Evolutionary conservation across 352 stramenopile genomes (phyloP), one percentile per base, ranked within the genome.

Genomic region (Globisporangium rhizosaccharum): DNA sequence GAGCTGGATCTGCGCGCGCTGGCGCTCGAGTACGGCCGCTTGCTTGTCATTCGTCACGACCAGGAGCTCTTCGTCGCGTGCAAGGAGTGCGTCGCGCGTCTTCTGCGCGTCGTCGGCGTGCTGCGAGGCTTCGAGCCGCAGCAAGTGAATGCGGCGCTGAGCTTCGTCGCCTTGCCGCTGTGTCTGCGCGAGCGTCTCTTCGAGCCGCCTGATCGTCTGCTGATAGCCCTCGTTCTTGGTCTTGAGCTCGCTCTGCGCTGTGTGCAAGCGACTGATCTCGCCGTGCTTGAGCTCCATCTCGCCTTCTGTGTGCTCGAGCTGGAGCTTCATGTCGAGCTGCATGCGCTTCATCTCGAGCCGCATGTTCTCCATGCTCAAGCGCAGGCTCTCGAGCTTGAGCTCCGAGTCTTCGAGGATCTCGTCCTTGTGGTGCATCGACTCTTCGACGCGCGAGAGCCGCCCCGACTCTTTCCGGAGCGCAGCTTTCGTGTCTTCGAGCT

Each of bases 251-350:
- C 55, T 76, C 14, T 85, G 74, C 10, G 56, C 51, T 2, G 71
- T 67, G 26, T 87, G 65, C 12, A 90, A 66, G 4, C 81, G 65
- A 28, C 71, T 68, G 42, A 88, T 88, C 51, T 90, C 81, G 23
- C 76, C 81, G 49, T 87, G 79, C 61, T 90, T 90, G 36, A 90
- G 57, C 57, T 82, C 81, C 58, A 88, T 86, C 49, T 90, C 81
- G 18, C 72, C 66, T 20, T 85, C 74, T 0, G 65, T 72, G 46
- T 87, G 81, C 57, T 88, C 78, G 15, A 85, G 57, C 64, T 90
- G 78, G 18, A 90, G 65, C 52, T 82, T 83, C 72, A 87, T 84
- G 28, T 88, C 81, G 74, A 88, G 85, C 45, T 86, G 78, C 58
- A 88, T 72, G 15, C 78, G 75, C 66, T 87, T 86, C 61, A 87